phyloP scores from a whole-genome alignment of 2,329 filamentous ascomycete species.

The Aspergillus uvarum region DNA sequence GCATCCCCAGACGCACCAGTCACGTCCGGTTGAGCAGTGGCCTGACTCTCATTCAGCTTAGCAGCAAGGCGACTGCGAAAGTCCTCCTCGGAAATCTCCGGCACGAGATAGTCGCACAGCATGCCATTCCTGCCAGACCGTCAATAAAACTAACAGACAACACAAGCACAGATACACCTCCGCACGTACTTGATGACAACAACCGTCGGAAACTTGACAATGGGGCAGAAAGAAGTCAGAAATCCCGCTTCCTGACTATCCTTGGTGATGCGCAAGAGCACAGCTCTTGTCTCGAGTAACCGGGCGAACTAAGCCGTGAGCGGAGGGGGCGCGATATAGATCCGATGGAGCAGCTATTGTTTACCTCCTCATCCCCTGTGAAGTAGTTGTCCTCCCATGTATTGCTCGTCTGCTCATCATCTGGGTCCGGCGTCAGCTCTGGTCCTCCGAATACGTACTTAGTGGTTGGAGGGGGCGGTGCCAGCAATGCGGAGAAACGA shows the following conservation, averaged over 20 bases:
- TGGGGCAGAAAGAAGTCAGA: slow-evolving; percentile 76
- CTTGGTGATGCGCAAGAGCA: slow-evolving; percentile 68
- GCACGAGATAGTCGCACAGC: slow-evolving; percentile 71
- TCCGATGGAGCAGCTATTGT: background rate
- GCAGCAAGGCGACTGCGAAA: slow-evolving; percentile 59
- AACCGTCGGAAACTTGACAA: slow-evolving; percentile 75
- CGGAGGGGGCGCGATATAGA: slow-evolving; percentile 10
- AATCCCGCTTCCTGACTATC: slow-evolving; percentile 80
- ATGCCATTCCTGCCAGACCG: slow-evolving; percentile 63
- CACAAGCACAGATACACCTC: background rate
- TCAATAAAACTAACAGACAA: slow-evolving; percentile 12
- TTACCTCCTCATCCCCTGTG: slow-evolving; percentile 53
- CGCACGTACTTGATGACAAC: slow-evolving; percentile 68
- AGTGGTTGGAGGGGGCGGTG: background rate
- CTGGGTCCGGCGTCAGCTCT: slow-evolving; percentile 43
- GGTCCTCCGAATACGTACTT: background rate
- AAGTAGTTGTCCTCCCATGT: slow-evolving; percentile 70
- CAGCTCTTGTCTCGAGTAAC: slow-evolving; percentile 60
- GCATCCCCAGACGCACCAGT: background rate
- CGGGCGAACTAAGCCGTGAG: slow-evolving; percentile 50
- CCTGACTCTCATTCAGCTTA: slow-evolving; percentile 37
- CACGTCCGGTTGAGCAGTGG: background rate
- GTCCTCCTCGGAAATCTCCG: slow-evolving; percentile 63
- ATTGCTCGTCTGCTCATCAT: slow-evolving; percentile 67
- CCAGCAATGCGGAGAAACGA: slow-evolving; percentile 3